These are phyloP conservation scores for Leishmania aethiopica DNA, from an alignment of 208 protist genomes.

Conservation along the genomic window DNA sequence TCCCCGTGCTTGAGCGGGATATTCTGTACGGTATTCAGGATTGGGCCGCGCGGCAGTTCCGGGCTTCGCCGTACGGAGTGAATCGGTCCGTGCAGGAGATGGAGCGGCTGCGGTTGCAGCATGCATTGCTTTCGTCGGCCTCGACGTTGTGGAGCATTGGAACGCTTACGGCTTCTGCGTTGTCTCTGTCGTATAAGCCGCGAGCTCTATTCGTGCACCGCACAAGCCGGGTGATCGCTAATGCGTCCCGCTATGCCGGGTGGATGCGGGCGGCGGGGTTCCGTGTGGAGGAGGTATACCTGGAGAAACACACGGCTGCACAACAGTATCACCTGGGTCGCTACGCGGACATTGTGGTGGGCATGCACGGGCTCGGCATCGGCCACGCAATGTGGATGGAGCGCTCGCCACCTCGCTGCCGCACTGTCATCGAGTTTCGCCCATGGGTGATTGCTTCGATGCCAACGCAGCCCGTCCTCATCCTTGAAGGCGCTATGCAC, in stretches of 20 bases:
- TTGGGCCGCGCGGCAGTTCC: constrained; percentile 29
- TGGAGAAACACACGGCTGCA: constrained; percentile 37
- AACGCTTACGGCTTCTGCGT: not conserved
- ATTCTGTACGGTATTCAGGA: constrained; percentile 33
- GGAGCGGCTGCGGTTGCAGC: constrained; percentile 20
- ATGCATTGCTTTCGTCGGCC: constrained; percentile 4
- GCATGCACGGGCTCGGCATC: constrained; percentile 59
- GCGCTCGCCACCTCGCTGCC: constrained; percentile 31
- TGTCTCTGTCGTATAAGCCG: constrained; percentile 14
- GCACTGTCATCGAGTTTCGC: constrained; percentile 54
- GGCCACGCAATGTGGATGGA: constrained; percentile 63
- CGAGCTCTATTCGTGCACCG: constrained; percentile 53
- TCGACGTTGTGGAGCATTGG: constrained; percentile 11
- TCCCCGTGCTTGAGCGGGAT: constrained; percentile 13
- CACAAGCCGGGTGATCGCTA: constrained; percentile 33
- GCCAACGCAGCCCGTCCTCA: constrained; percentile 26
- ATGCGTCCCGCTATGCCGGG: constrained; percentile 26
- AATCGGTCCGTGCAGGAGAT: constrained; percentile 21
- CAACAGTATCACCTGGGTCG: constrained; percentile 53
- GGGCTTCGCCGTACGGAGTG: constrained; percentile 10
- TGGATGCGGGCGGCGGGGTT: constrained; percentile 44
- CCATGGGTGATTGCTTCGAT: constrained; percentile 39
- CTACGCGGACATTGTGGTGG: constrained; percentile 61
- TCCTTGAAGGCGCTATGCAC: constrained; percentile 22
- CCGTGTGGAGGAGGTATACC: constrained; percentile 44